Base-by-base conservation (phyloP, 176 grass and related monocot genomes). In the Thinopyrum elongatum region DNA sequence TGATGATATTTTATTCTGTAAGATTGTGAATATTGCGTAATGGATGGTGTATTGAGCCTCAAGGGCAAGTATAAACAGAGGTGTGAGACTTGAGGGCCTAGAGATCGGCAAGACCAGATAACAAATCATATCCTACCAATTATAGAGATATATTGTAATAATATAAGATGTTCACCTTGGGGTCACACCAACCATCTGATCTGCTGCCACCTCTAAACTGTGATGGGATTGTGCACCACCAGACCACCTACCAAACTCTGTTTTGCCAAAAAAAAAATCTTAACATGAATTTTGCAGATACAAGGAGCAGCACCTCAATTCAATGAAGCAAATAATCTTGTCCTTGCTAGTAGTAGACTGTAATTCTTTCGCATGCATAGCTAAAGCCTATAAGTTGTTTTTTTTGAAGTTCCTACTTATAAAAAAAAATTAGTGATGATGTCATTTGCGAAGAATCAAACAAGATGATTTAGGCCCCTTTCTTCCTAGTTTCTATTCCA, bases 301-400 rank as follows among this genome's bases (percentile, higher is more conserved):
- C 36, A 44, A 12, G 3, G 36, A 73, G 38, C 70, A 73, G 19
- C 70, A 74, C n/a, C 39, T 74, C 44, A 76, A 30, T 53, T 53
- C 44, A 53, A 9, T 76, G 7, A 76, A 31, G 73, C 29, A 76
- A 76, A 76, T 28, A 75, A 25, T 19, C 71, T 17, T 49, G 7
- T 75, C 14, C 71, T 75, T 75, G 13, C 71, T 75, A 75, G 42
- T 49, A 74, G 42, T 75, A 39, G n/a, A 81, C 42, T 86, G 30
- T 31, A 70, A 11, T 9, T 75, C 46, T 77, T 87, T 36, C 13
- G 8, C n/a, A 68, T 36, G 4, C n/a, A 23, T 80, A 58, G 23
- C 38, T 28, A 30, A 75, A 61, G 26, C 16, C 60, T 69, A 10
- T 55, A 53, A 30, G 10, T 55, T 51, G 2, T 19, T 2, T 53